Evolutionary conservation across 108 stramenopile genomes (phyloP), one percentile per base, ranked within the genome.

Genomic region (Cyclotella sp.): DNA sequence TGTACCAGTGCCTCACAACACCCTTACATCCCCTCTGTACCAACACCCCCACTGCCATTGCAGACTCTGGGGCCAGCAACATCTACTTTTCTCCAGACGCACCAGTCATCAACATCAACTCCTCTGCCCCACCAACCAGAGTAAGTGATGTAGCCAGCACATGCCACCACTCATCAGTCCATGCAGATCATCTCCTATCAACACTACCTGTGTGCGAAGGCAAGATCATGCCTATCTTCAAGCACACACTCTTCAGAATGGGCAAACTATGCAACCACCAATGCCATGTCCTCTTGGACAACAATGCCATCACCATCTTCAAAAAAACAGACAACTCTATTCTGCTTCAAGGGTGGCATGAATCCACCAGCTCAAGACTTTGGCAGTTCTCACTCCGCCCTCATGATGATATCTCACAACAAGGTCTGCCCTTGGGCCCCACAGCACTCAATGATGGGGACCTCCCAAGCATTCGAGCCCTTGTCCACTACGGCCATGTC

Each of bases 171-270:
- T 55, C 55, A 1, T 24, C 22, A 19, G 55, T 21, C 55, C 55
- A 55, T 22, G 55, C 55, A 5, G 24, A 55, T 21, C 11, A 22
- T 24, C 55, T 22, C 11, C 55, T 55, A 7, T 34, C 34, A 34
- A 26, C n/a, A 12, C 55, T 55, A 3, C 55, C 55, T 26, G 24
- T 24, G 3, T 24, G 22, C 55, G 3, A 2, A 1, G 55, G 21
- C 55, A 55, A 69, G 19, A 54, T 69, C 29, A 69, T 69, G 68
- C 68, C 68, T 7, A 54, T 29, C n/a, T 69, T 69, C 53, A 16
- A 49, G 18, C 68, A 69, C 39, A 69, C 19, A 28, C 52, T 69
- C n/a, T 30, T 69, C 0, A 52, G 68, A 0, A 30, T 54, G 0
- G 68, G 68, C 22, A 27, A 27, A 9, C 39, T 69, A 29, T 52